A percentile compares a stretch with the other conserved stretches of the same genome.
phyloP scores from a whole-genome alignment of 768 basidiomycete genomes.

The Mycena belliarum region DNA sequence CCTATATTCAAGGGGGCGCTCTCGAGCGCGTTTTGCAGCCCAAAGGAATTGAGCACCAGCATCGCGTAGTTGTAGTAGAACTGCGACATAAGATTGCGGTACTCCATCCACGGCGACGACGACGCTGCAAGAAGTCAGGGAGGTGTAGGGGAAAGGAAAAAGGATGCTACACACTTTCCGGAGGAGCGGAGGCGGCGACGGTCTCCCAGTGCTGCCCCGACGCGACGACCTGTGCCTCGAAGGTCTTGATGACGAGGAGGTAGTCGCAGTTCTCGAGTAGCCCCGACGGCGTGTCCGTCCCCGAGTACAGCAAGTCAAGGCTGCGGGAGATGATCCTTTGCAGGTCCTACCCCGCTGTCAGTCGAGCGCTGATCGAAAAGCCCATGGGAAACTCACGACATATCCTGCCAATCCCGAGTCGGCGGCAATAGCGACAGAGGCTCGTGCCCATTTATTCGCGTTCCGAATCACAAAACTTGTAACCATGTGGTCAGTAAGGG shows the following conservation, averaged over 20 bases:
- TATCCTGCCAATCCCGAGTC: constrained; percentile 78
- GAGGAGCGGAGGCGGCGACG: constrained; percentile 26
- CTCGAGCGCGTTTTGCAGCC: constrained; percentile 94
- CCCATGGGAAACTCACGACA: constrained; percentile 54
- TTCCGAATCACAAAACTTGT: constrained; percentile 87
- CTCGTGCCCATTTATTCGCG: constrained; percentile 70
- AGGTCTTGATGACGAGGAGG: constrained; percentile 77
- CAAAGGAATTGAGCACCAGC: constrained; percentile 93
- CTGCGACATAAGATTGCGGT: constrained; percentile 53
- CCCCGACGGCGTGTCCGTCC: constrained; percentile 76
- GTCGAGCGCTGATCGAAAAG: neutral
- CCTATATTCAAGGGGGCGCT: constrained; percentile 69
- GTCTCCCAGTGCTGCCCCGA: constrained; percentile 60
- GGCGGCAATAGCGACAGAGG: constrained; percentile 59
- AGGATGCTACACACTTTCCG: constrained; percentile 26
- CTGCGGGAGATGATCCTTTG: constrained; percentile 89
- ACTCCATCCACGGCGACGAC: constrained; percentile 33
- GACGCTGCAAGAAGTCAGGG: constrained; percentile 27
- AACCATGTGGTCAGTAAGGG: constrained; percentile 17
- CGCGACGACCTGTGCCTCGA: constrained; percentile 73
- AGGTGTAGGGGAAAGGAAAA: neutral
- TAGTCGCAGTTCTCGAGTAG: constrained; percentile 86
- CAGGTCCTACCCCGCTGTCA: constrained; percentile 55
- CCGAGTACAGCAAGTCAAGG: constrained; percentile 88
- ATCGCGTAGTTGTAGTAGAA: constrained; percentile 87